Percentiles rank a stretch among this genome's conserved stretches.
Conservation (phyloP, 1,284 basidiomycete species). For the Ustilago tritici region DNA sequence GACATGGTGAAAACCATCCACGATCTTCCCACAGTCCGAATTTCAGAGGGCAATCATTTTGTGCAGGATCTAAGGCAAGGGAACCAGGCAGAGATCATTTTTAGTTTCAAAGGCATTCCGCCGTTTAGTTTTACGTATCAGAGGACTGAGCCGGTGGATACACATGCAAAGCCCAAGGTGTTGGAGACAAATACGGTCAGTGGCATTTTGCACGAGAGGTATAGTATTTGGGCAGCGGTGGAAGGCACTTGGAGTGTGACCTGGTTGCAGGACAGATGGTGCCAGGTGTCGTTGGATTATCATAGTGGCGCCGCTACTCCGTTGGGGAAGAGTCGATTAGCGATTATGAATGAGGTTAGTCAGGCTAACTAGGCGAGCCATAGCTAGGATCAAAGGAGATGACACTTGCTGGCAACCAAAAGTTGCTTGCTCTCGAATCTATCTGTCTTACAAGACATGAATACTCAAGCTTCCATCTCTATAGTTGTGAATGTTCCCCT, state of each 20-base stretch:
- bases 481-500: not conserved
- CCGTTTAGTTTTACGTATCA: conserved; percentile 85
- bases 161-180: conserved; percentile 55
- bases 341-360: conserved; percentile 36
- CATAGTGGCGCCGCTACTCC: conserved; percentile 54
- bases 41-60: conserved; percentile 83
- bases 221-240: conserved; percentile 86
- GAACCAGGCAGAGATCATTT: conserved; percentile 86
- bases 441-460: too few relatives aligned
- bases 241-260: conserved; percentile 92
- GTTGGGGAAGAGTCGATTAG: conserved; percentile 44
- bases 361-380: not conserved
- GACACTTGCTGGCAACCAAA: not conserved
- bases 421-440: too few relatives aligned
- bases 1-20: conserved; percentile 80
- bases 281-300: conserved; percentile 70
- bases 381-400: not conserved
- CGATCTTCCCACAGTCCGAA: conserved; percentile 84
- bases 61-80: conserved; percentile 86
- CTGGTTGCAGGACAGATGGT: conserved; percentile 84
- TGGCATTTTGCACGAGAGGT: conserved; percentile 80
- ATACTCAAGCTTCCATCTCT: too few relatives aligned
- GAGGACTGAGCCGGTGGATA: conserved; percentile 68
- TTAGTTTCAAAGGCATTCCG: conserved; percentile 87
- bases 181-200: conserved; percentile 72